Conservation (phyloP, 495 filamentous ascomycete genomes). For the Annulohypoxylon bovei region DNA sequence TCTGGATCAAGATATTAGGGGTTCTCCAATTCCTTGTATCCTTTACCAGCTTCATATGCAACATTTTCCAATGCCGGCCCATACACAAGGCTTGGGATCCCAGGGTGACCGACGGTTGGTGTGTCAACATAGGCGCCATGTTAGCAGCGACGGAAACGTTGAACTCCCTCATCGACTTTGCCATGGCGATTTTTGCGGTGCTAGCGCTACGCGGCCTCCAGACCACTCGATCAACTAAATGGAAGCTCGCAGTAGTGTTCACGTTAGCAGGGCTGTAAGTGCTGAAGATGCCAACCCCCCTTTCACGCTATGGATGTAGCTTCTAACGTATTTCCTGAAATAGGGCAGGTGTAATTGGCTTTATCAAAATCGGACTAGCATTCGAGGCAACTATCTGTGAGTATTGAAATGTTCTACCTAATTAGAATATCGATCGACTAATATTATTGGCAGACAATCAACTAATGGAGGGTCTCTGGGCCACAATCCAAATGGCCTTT, state of each 20-base stretch:
- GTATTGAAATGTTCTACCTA: not conserved
- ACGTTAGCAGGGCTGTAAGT: conserved; percentile 28
- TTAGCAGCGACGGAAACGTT: conserved; percentile 10
- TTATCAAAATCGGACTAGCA: not conserved
- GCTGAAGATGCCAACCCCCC: no score
- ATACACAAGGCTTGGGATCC: not conserved
- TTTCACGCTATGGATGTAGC: no score
- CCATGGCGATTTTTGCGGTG: conserved; percentile 19
- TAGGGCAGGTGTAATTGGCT: not conserved
- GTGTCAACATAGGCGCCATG: not conserved
- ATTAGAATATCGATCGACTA: not conserved
- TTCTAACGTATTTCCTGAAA: no score
- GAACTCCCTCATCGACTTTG: conserved; percentile 35
- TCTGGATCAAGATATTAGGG: conserved; percentile 13
- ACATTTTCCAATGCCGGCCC: not conserved
- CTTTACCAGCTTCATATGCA: not conserved
- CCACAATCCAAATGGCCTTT: not conserved
- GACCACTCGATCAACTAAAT: conserved; percentile 12
- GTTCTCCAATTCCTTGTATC: not conserved
- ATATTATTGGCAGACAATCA: not conserved
- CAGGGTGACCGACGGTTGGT: conserved; percentile 6
- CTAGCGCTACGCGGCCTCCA: conserved; percentile 18
- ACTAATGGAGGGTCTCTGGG: not conserved
- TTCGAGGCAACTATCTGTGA: not conserved
- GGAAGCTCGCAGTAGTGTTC: conserved; percentile 27